Conservation (phyloP, 352 stramenopile species). For the Hyaloperonospora brassicae region DNA sequence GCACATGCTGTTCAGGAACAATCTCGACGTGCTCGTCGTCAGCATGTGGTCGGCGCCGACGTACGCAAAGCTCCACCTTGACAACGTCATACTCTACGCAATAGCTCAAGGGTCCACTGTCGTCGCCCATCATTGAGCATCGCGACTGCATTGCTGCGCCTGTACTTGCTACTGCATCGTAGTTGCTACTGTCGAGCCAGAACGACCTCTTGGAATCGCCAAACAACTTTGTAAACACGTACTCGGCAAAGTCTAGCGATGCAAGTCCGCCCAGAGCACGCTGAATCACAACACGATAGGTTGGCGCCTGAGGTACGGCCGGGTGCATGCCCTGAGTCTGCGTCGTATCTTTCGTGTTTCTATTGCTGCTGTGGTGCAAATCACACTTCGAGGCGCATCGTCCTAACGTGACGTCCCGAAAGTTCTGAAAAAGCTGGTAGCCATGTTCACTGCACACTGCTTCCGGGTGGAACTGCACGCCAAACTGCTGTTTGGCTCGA, state of each 20-base stretch:
- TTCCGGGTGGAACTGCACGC: slow-evolving; percentile 97
- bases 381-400: slow-evolving; percentile 35
- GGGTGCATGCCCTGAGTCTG: background rate
- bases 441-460: slow-evolving; percentile 87
- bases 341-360: slow-evolving; percentile 5
- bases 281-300: slow-evolving; percentile 32
- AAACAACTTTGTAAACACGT: slow-evolving; percentile 54
- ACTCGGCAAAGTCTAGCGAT: slow-evolving; percentile 53
- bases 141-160: slow-evolving; percentile 22
- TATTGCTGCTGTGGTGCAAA: slow-evolving; percentile 39
- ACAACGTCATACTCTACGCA: slow-evolving; percentile 58
- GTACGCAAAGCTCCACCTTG: slow-evolving; percentile 42
- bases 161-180: slow-evolving; percentile 22
- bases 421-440: slow-evolving; percentile 86
- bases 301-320: slow-evolving; percentile 1
- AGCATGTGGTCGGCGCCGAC: slow-evolving; percentile 9
- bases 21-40: slow-evolving; percentile 20
- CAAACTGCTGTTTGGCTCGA: slow-evolving; percentile 80
- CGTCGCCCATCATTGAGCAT: slow-evolving; percentile 76
- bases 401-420: slow-evolving; percentile 56
- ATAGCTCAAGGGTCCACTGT: slow-evolving; percentile 44
- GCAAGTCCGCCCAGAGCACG: slow-evolving; percentile 28
- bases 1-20: slow-evolving; percentile 20
- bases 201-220: slow-evolving; percentile 42
- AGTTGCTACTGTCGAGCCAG: slow-evolving; percentile 81